phyloP scores from a whole-genome alignment of 257 asterid genomes.

The Eucommia ulmoides region DNA sequence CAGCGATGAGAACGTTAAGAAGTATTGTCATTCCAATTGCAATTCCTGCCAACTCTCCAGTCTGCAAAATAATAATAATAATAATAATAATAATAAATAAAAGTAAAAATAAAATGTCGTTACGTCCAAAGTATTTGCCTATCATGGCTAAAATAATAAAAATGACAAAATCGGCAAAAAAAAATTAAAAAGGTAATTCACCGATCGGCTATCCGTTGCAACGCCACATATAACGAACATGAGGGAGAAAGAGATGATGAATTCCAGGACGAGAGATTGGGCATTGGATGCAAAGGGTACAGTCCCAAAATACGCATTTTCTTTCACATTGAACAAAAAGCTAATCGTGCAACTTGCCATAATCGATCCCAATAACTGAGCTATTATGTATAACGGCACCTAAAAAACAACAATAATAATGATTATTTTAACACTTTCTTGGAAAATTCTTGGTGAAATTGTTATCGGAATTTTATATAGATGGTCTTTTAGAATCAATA shows the following conservation, averaged over 20 bases:
- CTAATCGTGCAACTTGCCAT: conserved; percentile 53
- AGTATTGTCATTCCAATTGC: conserved; percentile 69
- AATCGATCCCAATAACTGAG: conserved; percentile 42
- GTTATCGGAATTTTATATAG: no score
- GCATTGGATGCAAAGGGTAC: conserved; percentile 32
- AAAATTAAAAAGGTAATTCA: conserved; percentile 11
- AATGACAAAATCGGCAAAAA: no score
- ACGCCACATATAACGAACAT: conserved; percentile 77
- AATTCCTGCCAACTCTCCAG: conserved; percentile 68
- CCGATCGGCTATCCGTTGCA: conserved; percentile 62
- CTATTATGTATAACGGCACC: conserved; percentile 53
- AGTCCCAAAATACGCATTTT: conserved; percentile 33
- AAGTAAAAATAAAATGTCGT: not conserved
- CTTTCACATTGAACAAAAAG: conserved; percentile 27
- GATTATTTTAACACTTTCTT: no score
- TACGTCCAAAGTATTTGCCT: no score
- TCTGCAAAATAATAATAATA: conserved; percentile 13
- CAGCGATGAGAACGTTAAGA: conserved; percentile 40
- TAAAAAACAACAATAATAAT: conserved; percentile 5
- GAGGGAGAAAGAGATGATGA: conserved; percentile 34
- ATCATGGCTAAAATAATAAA: no score
- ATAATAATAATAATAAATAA: not conserved
- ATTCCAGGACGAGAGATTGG: conserved; percentile 43
- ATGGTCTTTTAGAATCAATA: no score
- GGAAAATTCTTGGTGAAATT: no score